phyloP scores from a whole-genome alignment of 179 eudicot genomes.

The Beta macrorhiza region DNA sequence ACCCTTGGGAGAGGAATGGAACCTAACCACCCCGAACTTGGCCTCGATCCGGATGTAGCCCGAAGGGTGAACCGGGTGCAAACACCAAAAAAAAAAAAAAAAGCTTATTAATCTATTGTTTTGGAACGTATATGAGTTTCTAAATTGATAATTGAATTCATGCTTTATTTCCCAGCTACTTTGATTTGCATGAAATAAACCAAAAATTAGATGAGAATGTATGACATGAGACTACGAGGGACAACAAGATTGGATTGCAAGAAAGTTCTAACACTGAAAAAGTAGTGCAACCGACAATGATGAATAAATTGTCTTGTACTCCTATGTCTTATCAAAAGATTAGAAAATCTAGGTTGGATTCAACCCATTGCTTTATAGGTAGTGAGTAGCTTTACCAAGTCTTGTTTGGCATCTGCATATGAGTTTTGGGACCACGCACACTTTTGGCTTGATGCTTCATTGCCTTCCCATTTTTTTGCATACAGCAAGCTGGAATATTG shows the following conservation, averaged over 20 bases:
- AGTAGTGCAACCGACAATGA: neutral
- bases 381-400: neutral
- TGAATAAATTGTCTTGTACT: neutral
- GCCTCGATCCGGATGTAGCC: too few species aligned
- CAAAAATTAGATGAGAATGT: too few species aligned
- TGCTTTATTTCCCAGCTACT: too few species aligned
- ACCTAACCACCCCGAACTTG: too few species aligned
- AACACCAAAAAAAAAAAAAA: too few species aligned
- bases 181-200: too few species aligned
- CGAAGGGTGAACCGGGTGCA: too few species aligned
- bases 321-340: neutral
- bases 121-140: too few species aligned
- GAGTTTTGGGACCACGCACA: constrained; percentile 14
- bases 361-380: constrained; percentile 3
- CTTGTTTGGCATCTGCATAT: constrained; percentile 9
- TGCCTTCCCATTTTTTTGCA: constrained; percentile 7
- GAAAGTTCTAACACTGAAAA: neutral
- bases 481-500: neutral
- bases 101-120: too few species aligned
- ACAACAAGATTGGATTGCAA: neutral
- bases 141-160: too few species aligned
- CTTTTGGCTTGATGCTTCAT: constrained; percentile 14
- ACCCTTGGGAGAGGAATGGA: too few species aligned
- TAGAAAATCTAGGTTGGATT: constrained; percentile 6
- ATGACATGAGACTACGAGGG: too few species aligned